Percentiles rank a stretch among this genome's conserved stretches.
Evolutionary conservation across 805 yeast species (phyloP).

Genomic region (Candida andamanensis): DNA sequence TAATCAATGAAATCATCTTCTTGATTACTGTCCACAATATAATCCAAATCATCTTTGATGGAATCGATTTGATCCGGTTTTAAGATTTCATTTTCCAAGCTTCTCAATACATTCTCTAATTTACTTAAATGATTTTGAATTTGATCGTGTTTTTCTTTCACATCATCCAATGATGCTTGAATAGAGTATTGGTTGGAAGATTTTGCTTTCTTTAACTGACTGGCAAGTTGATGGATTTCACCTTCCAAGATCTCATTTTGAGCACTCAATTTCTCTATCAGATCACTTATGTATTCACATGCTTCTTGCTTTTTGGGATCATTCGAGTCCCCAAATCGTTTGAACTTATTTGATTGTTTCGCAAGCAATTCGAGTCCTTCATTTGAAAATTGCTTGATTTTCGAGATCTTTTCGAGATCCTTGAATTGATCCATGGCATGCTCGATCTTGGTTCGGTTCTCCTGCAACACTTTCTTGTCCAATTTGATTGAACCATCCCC

Average conservation of each 20-base stretch:
- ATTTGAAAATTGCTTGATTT: slow-evolving; percentile 88
- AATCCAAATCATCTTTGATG: slow-evolving; percentile 83
- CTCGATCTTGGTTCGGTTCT: slow-evolving; percentile 67
- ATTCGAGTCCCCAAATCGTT: slow-evolving; percentile 57
- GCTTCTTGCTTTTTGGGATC: slow-evolving; percentile 77
- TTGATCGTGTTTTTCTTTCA: slow-evolving; percentile 60
- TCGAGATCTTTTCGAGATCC: slow-evolving; percentile 87
- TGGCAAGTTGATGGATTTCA: slow-evolving; percentile 39
- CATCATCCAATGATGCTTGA: slow-evolving; percentile 56
- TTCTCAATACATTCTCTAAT: slow-evolving; percentile 71
- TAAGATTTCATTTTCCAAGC: slow-evolving; percentile 73
- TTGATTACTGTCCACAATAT: slow-evolving; percentile 89
- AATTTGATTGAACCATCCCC: slow-evolving; percentile 89
- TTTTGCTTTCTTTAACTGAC: slow-evolving; percentile 43
- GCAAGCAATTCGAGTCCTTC: slow-evolving; percentile 79
- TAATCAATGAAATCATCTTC: slow-evolving; percentile 92
- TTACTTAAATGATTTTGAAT: slow-evolving; percentile 74
- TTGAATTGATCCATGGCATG: slow-evolving; percentile 96
- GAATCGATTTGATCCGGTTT: slow-evolving; percentile 72
- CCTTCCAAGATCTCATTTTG: slow-evolving; percentile 79
- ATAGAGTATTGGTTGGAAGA: slow-evolving; percentile 40
- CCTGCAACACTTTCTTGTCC: slow-evolving; percentile 39
- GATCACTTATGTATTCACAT: slow-evolving; percentile 59
- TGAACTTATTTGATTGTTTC: slow-evolving; percentile 15
- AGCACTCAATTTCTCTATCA: slow-evolving; percentile 73